Evolutionary conservation across 2,329 filamentous ascomycete species (phyloP).

Genomic region (Trichoderma guizhouense): DNA sequence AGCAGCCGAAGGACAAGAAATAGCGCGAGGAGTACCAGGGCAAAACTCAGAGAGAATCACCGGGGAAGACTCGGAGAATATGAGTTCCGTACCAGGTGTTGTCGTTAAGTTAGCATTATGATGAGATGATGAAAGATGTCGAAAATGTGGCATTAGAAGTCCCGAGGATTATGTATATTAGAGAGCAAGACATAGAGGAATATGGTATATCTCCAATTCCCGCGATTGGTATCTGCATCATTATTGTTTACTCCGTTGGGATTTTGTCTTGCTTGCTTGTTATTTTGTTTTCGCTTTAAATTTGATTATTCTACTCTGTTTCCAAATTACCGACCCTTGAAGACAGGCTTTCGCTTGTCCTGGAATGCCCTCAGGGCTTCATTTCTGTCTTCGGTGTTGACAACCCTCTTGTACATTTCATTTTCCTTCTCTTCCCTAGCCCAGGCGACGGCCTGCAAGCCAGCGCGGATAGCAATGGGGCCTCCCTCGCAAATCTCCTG

Average conservation of each 20-base stretch:
- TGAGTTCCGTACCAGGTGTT: neutral
- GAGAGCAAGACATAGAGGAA: neutral
- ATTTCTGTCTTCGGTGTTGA: slow-evolving; percentile 78
- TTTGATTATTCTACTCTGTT: neutral
- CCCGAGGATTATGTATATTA: neutral
- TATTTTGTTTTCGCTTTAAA: neutral
- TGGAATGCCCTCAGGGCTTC: slow-evolving; percentile 85
- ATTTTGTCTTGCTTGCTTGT: neutral
- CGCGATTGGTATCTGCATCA: neutral
- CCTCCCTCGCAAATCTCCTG: slow-evolving; percentile 86
- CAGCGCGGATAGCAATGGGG: slow-evolving; percentile 77
- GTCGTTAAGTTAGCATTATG: neutral
- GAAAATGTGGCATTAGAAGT: neutral
- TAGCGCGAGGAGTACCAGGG: neutral
- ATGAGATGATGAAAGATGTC: neutral
- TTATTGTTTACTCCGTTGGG: neutral
- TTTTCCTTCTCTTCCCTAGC: slow-evolving; percentile 77
- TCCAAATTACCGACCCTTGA: slow-evolving; percentile 47
- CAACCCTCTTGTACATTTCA: slow-evolving; percentile 77
- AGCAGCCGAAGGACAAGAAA: neutral
- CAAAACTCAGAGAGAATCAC: neutral
- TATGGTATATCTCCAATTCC: neutral
- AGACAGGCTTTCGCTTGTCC: slow-evolving; percentile 59
- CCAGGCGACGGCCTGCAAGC: slow-evolving; percentile 72
- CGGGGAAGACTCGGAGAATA: neutral